Evolutionary conservation across 2,329 filamentous ascomycete genomes (phyloP), one percentile per base, ranked within the genome.

Genomic region (Aureobasidium sp.): DNA sequence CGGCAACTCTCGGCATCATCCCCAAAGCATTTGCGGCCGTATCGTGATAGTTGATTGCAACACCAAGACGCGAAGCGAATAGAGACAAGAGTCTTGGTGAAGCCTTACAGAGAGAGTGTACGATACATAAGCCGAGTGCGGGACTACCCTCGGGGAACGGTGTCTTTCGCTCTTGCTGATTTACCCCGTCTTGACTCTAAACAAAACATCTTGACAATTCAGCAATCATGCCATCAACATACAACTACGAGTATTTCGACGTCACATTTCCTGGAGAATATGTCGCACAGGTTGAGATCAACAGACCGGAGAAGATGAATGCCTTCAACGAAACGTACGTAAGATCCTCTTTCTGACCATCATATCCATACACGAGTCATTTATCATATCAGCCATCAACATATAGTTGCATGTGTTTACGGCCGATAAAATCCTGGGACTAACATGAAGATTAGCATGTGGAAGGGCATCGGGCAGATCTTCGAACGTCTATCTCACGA

Each of bases 221-320:
- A 17, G 42, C 32, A 39, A 61, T 36, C 15, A 61, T 61, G 58
- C 29, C 58, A 27, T 26, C 47, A 36, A n/a, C 46, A 46, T 78
- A 76, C 66, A 70, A 73, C 10, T 87, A 84, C 76, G 78, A 87
- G 67, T 80, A 89, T 79, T 91, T 91, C 82, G 84, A 86, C 67
- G 80, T 95, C 68, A 85, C 83, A n/a, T 86, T 85, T 46, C 90
- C 91, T 0, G 70, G 77, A 41, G 82, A 87, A 70, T 86, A 86
- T 77, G 87, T 97, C 53, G 89, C 87, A n/a, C 90, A 96, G 73
- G 88, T 97, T 63, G 88, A 97, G 76, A 96, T 96, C 77, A 92
- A 95, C 78, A 84, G 92, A 1, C 85, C 92, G 1, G 76, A 84
- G 67, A 96, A 96, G 78, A 79, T 97, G 73, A 97, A 97, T 74